Evolutionary conservation across 2,329 filamentous ascomycete genomes (phyloP).

Genomic region (Sarocladium kiliense): DNA sequence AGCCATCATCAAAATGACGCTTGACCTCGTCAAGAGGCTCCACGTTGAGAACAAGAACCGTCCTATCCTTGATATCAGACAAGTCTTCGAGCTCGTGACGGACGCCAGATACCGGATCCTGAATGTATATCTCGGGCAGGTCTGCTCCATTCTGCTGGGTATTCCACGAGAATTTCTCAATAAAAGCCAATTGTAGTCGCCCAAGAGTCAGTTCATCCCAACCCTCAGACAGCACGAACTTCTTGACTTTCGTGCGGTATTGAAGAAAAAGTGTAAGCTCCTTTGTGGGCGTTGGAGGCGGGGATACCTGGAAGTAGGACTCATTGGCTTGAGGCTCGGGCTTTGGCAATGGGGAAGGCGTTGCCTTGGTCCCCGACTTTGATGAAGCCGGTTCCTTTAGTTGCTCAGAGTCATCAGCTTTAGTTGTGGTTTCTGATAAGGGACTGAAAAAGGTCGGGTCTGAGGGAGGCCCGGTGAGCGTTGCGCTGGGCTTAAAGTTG

Average conservation of each 20-base stretch:
- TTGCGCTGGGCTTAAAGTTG: conserved; percentile 53
- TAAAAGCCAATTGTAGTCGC: conserved; percentile 88
- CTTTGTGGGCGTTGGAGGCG: conserved; percentile 64
- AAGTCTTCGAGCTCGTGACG: conserved; percentile 94
- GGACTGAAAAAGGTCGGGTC: conserved; percentile 33
- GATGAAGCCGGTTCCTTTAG: background rate
- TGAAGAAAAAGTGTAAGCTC: conserved; percentile 92
- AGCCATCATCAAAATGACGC: conserved; percentile 87
- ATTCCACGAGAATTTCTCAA: conserved; percentile 99
- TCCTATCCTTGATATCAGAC: conserved; percentile 86
- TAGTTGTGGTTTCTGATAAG: conserved; percentile 12
- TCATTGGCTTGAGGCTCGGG: conserved; percentile 33
- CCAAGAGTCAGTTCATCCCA: conserved; percentile 81
- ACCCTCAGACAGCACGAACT: conserved; percentile 83
- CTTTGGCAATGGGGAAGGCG: conserved; percentile 16
- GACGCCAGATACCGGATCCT: conserved; percentile 93
- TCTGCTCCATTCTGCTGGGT: conserved; percentile 91
- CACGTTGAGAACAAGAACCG: conserved; percentile 90
- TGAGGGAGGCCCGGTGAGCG: conserved; percentile 51
- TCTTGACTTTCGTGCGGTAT: conserved; percentile 96
- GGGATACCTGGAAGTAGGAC: conserved; percentile 55
- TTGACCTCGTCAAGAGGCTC: conserved; percentile 95
- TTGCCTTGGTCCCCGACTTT: background rate
- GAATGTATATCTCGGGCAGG: conserved; percentile 94
- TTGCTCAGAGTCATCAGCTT: background rate